Evolutionary conservation across 2,329 filamentous ascomycete species (phyloP).

Genomic region (Camillea tinctor): DNA sequence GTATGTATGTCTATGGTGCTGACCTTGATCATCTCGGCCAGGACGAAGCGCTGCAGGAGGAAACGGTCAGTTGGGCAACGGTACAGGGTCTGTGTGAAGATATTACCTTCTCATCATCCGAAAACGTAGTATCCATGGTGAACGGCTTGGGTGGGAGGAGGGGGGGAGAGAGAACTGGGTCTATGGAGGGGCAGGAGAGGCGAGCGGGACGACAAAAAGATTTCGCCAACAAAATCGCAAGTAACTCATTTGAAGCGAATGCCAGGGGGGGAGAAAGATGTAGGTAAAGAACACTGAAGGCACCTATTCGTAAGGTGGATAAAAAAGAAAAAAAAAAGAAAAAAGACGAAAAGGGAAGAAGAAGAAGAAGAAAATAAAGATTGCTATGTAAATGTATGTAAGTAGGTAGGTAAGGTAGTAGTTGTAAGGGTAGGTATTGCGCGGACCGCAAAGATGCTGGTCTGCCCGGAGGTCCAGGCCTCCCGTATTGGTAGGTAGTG

Average conservation of each 20-base stretch:
- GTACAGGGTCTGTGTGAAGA: conserved; percentile 7
- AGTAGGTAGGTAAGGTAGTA: too few relatives aligned
- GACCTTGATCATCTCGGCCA: conserved; percentile 58
- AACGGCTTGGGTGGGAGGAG: conserved; percentile 9
- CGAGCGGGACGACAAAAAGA: conserved; percentile 23
- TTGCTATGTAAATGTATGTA: neutral
- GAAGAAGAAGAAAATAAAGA: neutral
- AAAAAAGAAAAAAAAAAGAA: neutral
- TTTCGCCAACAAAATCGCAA: conserved; percentile 27
- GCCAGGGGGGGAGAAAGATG: conserved; percentile 1
- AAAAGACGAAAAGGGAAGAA: neutral
- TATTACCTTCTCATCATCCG: conserved; percentile 52
- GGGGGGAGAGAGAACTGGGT: conserved; percentile 1
- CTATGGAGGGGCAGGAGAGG: conserved; percentile 21
- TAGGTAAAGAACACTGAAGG: conserved; percentile 19
- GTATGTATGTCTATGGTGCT: conserved; percentile 48
- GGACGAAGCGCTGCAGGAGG: conserved; percentile 51
- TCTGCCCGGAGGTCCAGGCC: conserved; percentile 20
- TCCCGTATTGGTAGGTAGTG: conserved; percentile 5
- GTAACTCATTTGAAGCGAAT: conserved; percentile 34
- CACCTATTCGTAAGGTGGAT: conserved; percentile 21
- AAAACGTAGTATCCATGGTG: conserved; percentile 47
- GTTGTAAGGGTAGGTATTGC: too few relatives aligned
- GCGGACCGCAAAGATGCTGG: conserved; percentile 13
- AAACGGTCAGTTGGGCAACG: conserved; percentile 19